Evolutionary conservation across 805 yeast genomes (phyloP).

Genomic region (Trichomonascus vanleenenianus): DNA sequence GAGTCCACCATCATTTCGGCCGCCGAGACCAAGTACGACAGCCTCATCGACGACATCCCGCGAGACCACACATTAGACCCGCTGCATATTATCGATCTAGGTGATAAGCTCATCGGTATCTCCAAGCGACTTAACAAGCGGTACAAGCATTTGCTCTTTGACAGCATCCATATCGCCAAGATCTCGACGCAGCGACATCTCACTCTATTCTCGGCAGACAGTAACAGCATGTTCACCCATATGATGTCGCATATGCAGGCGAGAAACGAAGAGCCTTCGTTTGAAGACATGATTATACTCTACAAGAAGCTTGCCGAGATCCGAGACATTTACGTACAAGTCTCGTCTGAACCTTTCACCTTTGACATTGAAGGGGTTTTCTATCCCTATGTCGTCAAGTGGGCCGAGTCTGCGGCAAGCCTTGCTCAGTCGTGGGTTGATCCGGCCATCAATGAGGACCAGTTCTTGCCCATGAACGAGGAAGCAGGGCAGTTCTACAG

Average conservation of each 20-base stretch:
- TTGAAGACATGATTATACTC: slow-evolving; percentile 50
- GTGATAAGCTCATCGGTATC: slow-evolving; percentile 43
- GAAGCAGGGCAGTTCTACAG: slow-evolving; percentile 35
- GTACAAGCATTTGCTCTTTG: slow-evolving; percentile 56
- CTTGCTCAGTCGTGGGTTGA: slow-evolving; percentile 42
- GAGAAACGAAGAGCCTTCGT: slow-evolving; percentile 27
- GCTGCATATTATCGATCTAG: slow-evolving; percentile 48
- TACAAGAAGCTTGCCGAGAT: slow-evolving; percentile 48
- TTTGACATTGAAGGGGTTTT: slow-evolving; percentile 53
- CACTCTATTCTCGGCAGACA: slow-evolving; percentile 27
- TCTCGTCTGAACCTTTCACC: slow-evolving; percentile 35
- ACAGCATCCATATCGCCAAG: slow-evolving; percentile 42
- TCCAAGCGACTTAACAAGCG: slow-evolving; percentile 48
- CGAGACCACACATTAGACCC: slow-evolving; percentile 46
- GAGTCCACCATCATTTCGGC: slow-evolving; percentile 26
- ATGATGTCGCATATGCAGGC: slow-evolving; percentile 20
- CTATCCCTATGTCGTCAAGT: slow-evolving; percentile 36
- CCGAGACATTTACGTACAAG: slow-evolving; percentile 41
- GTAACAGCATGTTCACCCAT: slow-evolving; percentile 27
- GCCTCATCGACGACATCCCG: slow-evolving; percentile 45
- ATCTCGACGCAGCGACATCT: slow-evolving; percentile 27
- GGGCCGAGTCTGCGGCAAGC: slow-evolving; percentile 38
- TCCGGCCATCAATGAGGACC: slow-evolving; percentile 52
- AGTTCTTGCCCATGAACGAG: slow-evolving; percentile 44
- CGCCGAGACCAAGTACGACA: slow-evolving; percentile 39